Base-by-base conservation (phyloP, 139 green algal species). In the Tetraselmis striata region DNA sequence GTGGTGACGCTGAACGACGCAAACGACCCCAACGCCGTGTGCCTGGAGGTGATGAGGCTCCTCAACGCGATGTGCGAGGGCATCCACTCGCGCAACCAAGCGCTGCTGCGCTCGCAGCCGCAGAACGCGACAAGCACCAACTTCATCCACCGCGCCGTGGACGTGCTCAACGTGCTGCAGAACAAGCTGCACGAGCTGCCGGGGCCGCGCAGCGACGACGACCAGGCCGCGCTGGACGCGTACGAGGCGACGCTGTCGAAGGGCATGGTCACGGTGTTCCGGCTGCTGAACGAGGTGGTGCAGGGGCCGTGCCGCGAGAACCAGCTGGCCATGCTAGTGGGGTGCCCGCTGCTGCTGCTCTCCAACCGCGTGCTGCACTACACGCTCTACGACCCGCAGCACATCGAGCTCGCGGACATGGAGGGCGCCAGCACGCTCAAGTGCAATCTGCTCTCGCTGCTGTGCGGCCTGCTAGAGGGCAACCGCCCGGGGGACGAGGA, bases 261-360 rank as follows among this genome's bases (percentile, higher is more conserved):
- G 5, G 45, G 85, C 30, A 84, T 84, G 80, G 59, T 85, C 75
- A 75, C 31, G 23, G 59, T 84, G 26, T 87, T 83, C 59, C 23
- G 30, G 45, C 84, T 87, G 79, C 80, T 87, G 30, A 80, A 83
- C n/a, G 83, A 87, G 77, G 79, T 87, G 83, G 80, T 87, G 80
- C 83, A 87, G 79, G 83, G 83, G 1, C 83, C 83, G 24, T 86
- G 83, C 83, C 26, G 58, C 2, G 28, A 11, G 31, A 86, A 86
- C 79, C 83, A 86, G 76, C 26, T 75, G 83, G 78, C 74, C 2
- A 59, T 87, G 45, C 74, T 80, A 1, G 32, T 25, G 2, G 29
- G 32, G 31, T 84, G 79, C 28, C 31, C 59, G 75, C 84, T 87
- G 79, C 80, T 87, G 59, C 59, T 82, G 32, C 67, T 67, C 1